Conservation (phyloP, 192 early-diverging fungal species). For the Kickxella alabastrina region DNA sequence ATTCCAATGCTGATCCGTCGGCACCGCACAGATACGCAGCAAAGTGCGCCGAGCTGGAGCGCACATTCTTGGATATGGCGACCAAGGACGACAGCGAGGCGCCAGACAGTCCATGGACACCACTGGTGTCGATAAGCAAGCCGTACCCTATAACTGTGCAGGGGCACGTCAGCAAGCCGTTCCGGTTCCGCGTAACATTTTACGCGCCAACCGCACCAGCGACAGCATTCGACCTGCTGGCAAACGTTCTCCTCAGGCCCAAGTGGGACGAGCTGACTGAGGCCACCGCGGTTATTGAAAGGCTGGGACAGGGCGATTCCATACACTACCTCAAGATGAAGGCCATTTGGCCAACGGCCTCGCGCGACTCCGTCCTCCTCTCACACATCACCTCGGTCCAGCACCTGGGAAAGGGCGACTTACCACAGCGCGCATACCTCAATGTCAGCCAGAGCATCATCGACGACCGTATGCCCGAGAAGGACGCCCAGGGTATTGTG, state of each 20-base stretch:
- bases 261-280: conserved; percentile 52
- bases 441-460: conserved; percentile 44
- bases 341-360: conserved; percentile 49
- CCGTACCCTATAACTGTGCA: conserved; percentile 39
- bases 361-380: conserved; percentile 46
- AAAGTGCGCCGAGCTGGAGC: conserved; percentile 32
- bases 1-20: background rate
- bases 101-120: conserved; percentile 15
- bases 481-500: conserved; percentile 29
- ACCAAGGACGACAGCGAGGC: background rate
- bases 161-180: conserved; percentile 36
- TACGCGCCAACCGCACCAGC: conserved; percentile 30
- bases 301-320: conserved; percentile 22
- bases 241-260: conserved; percentile 33
- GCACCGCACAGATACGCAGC: conserved; percentile 18
- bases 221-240: conserved; percentile 46
- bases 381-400: conserved; percentile 26
- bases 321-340: conserved; percentile 51
- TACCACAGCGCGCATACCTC: conserved; percentile 11
- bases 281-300: conserved; percentile 28
- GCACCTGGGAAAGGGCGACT: background rate
- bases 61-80: conserved; percentile 22
- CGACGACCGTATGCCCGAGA: conserved; percentile 31
- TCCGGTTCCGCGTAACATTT: conserved; percentile 41
- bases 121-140: conserved; percentile 13